These are phyloP conservation scores for Rhodomyrtus tomentosa DNA, from an alignment of 345 rosid genomes.

Conservation along the genomic window DNA sequence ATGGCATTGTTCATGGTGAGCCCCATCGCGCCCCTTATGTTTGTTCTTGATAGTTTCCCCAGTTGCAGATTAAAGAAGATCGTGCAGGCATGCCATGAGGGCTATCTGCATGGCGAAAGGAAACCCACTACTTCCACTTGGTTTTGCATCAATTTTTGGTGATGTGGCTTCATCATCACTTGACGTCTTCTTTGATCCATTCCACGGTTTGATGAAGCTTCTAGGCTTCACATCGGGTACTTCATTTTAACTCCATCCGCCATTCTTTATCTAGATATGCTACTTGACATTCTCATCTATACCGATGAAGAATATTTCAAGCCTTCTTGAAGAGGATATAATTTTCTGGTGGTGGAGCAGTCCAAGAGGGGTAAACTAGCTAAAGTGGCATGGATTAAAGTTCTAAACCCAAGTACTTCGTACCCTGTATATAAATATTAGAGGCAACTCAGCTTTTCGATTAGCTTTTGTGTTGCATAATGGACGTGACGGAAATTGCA, in stretches of 20 bases:
- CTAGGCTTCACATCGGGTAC: constrained; percentile 80
- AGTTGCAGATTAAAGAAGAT: constrained; percentile 1
- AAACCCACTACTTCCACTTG: constrained; percentile 81
- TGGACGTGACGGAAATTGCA: too few relatives aligned
- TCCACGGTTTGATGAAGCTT: constrained; percentile 56
- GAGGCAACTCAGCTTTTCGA: too few relatives aligned
- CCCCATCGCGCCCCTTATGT: constrained; percentile 1
- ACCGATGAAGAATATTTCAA: not conserved
- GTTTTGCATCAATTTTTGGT: constrained; percentile 80
- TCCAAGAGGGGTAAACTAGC: too few relatives aligned
- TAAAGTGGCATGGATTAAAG: too few relatives aligned
- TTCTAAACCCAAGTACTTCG: too few relatives aligned
- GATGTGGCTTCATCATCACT: constrained; percentile 89
- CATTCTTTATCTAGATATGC: not conserved
- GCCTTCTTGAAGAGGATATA: too few relatives aligned
- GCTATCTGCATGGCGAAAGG: constrained; percentile 90
- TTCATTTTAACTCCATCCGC: not conserved
- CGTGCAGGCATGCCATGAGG: constrained; percentile 84
- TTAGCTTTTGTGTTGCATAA: too few relatives aligned
- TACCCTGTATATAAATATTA: too few relatives aligned
- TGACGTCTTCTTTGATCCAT: constrained; percentile 92
- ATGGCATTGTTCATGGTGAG: constrained; percentile 88
- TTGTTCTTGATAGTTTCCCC: not conserved
- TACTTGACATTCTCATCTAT: not conserved
- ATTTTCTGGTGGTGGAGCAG: too few relatives aligned